These are phyloP conservation scores for Pichia sp. DNA, from an alignment of 1,139 yeast genomes.

Conservation along the genomic window DNA sequence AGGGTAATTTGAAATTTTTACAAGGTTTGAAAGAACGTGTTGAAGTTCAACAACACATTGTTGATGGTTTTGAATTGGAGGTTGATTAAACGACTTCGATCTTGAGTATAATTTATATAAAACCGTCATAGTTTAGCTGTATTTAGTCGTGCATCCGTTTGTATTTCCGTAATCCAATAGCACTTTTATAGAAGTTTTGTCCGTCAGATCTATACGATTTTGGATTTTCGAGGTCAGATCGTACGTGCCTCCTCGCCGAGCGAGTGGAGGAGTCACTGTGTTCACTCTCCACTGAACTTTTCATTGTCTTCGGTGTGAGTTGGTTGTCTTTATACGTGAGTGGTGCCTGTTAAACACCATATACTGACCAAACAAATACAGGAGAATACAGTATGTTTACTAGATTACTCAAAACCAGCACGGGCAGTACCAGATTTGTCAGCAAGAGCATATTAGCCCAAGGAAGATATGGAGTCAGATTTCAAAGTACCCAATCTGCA, in stretches of 20 bases:
- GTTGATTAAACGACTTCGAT: conserved; percentile 5
- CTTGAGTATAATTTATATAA: not conserved
- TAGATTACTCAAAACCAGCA: not conserved
- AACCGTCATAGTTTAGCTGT: not conserved
- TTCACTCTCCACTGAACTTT: too few species aligned
- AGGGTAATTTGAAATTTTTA: conserved; percentile 61
- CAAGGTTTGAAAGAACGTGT: conserved; percentile 38
- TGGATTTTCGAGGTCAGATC: too few species aligned
- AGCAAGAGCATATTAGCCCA: not conserved
- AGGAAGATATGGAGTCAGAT: not conserved
- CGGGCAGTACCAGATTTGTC: not conserved
- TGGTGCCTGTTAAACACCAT: too few species aligned
- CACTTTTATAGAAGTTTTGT: too few species aligned
- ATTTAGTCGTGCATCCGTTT: not conserved
- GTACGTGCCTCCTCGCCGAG: too few species aligned
- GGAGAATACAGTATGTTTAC: not conserved
- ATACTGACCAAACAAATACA: too few species aligned
- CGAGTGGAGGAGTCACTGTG: too few species aligned
- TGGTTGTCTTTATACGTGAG: too few species aligned
- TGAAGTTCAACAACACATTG: conserved; percentile 38
- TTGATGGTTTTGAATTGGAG: conserved; percentile 18
- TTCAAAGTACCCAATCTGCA: conserved; percentile 1
- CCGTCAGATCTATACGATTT: too few species aligned
- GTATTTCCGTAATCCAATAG: too few species aligned
- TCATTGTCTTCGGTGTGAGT: too few species aligned